Conservation (phyloP, 2,329 filamentous ascomycete species). For the Alternaria sp. region DNA sequence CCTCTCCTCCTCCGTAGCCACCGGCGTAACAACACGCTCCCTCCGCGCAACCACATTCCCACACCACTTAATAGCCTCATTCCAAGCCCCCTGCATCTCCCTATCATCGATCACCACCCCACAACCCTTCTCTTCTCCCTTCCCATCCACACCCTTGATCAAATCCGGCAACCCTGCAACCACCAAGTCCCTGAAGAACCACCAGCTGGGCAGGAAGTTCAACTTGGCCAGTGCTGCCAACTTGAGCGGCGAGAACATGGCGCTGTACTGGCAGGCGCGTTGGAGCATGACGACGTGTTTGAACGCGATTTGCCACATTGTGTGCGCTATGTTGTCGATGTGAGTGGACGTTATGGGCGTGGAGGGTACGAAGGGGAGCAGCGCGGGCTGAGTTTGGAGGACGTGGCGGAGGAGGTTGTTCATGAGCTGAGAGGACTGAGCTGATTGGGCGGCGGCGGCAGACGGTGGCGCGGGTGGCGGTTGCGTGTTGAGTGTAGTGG, state of each 20-base stretch:
- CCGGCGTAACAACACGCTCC: not conserved
- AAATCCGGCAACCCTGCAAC: not conserved
- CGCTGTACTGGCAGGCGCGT: slow-evolving; percentile 6
- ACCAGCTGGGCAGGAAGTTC: slow-evolving; percentile 32
- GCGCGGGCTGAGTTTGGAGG: not conserved
- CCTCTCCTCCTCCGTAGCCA: not conserved
- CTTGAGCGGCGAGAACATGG: slow-evolving; percentile 15
- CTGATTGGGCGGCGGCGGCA: not conserved
- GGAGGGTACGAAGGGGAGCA: not conserved
- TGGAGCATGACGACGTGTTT: not conserved
- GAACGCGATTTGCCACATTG: slow-evolving; percentile 23
- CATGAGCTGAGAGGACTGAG: not conserved
- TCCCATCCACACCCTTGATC: not conserved
- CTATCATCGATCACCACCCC: slow-evolving; percentile 8
- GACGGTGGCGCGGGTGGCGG: fast-evolving
- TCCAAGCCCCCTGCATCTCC: slow-evolving; percentile 14
- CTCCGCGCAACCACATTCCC: not conserved
- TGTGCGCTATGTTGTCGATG: slow-evolving; percentile 16
- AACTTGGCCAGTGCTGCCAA: slow-evolving; percentile 22
- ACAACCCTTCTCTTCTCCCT: fast-evolving
- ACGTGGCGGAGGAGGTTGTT: not conserved
- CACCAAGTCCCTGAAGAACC: slow-evolving; percentile 14
- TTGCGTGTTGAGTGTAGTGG: not conserved
- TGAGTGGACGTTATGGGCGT: not conserved
- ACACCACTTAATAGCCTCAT: not conserved